Evolutionary conservation across 2,329 filamentous ascomycete genomes (phyloP).

Genomic region (Sclerotinia nivalis): DNA sequence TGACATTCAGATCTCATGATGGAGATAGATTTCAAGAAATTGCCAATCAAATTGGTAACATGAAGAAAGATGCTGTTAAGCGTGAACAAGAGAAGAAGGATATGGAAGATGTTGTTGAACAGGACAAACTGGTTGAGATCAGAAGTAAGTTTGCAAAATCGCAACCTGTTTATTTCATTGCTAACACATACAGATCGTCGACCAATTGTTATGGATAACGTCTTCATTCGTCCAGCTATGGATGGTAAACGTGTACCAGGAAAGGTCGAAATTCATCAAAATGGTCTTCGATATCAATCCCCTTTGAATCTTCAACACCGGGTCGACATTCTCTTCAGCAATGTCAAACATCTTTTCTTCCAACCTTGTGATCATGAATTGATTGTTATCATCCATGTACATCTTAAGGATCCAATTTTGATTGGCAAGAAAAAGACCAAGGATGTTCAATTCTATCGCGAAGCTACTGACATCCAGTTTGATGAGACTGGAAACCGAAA

Average conservation of each 20-base stretch:
- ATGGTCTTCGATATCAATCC: constrained; percentile 93
- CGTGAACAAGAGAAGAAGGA: constrained; percentile 99
- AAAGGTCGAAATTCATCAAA: constrained; percentile 96
- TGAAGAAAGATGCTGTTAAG: constrained; percentile 90
- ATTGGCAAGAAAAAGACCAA: constrained; percentile 98
- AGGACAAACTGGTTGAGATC: constrained; percentile 95
- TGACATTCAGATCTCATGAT: constrained; percentile 92
- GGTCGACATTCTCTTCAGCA: constrained; percentile 95
- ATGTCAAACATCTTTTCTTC: constrained; percentile 98
- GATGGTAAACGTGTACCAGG: constrained; percentile 96
- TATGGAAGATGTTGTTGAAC: constrained; percentile 98
- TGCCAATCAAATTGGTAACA: constrained; percentile 87
- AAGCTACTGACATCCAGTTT: constrained; percentile 97
- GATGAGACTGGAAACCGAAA: constrained; percentile 98
- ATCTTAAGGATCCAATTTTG: constrained; percentile 96
- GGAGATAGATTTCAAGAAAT: constrained; percentile 88
- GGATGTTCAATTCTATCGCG: constrained; percentile 96
- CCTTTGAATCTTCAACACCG: constrained; percentile 76
- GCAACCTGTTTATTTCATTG: constrained; percentile 42
- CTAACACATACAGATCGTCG: constrained; percentile 68
- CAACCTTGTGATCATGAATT: constrained; percentile 95
- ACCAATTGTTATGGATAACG: constrained; percentile 85
- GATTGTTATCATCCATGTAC: constrained; percentile 97
- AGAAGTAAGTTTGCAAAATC: constrained; percentile 63
- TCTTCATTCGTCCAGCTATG: constrained; percentile 92